Conservation (phyloP, 2,329 filamentous ascomycete genomes). For the Parascedosporium putredinis region DNA sequence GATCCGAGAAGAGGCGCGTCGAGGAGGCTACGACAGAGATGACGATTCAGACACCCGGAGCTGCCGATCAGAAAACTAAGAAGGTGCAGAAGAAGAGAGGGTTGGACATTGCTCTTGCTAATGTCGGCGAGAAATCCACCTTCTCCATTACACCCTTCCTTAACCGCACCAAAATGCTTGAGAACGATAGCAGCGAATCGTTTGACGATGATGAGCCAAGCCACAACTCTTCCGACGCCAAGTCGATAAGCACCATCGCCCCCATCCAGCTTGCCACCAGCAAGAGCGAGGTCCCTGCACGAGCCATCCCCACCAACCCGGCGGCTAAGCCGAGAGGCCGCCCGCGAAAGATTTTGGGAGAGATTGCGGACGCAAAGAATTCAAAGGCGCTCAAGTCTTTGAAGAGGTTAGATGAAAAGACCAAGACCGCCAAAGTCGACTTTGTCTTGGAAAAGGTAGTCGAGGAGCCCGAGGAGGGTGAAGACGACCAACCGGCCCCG, state of each 20-base stretch:
- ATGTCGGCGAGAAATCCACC: slow-evolving; percentile 71
- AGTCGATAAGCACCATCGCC: background rate
- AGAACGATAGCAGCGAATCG: slow-evolving; percentile 18
- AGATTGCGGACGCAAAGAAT: slow-evolving; percentile 5
- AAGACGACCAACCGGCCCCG: slow-evolving; percentile 19
- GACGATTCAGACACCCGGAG: slow-evolving; percentile 35
- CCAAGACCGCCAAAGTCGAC: slow-evolving; percentile 8
- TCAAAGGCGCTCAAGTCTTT: slow-evolving; percentile 4
- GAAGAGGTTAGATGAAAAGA: slow-evolving; percentile 5
- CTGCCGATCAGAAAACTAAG: slow-evolving; percentile 29
- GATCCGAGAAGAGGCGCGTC: slow-evolving; percentile 33
- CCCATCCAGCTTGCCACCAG: background rate
- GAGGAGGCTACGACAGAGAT: slow-evolving; percentile 34
- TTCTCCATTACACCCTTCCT: slow-evolving; percentile 94
- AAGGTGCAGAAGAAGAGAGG: slow-evolving; percentile 45
- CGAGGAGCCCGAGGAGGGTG: slow-evolving; percentile 24
- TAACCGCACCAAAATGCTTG: slow-evolving; percentile 52
- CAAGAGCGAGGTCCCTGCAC: background rate
- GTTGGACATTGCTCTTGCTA: slow-evolving; percentile 40
- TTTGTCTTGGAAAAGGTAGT: slow-evolving; percentile 25
- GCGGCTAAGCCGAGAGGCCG: slow-evolving; percentile 6
- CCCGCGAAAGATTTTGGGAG: slow-evolving; percentile 9
- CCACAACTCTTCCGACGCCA: background rate
- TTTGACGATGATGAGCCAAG: background rate
- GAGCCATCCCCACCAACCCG: background rate